These are phyloP conservation scores for Drechslerella coelobrocha DNA, from an alignment of 2,329 filamentous ascomycete genomes.

Conservation along the genomic window DNA sequence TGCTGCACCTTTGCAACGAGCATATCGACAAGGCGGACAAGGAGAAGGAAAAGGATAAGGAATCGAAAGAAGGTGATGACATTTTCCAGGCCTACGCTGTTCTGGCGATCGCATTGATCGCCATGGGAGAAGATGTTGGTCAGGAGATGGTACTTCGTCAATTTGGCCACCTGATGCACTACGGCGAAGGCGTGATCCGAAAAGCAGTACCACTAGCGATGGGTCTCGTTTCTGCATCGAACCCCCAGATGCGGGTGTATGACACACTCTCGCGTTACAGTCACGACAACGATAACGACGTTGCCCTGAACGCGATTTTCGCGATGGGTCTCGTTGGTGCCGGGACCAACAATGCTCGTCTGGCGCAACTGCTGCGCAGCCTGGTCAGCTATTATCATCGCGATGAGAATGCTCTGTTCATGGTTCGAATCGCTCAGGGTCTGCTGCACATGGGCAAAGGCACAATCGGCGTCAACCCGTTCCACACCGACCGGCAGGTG, in stretches of 20 bases:
- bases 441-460: slow-evolving; percentile 99
- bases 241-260: slow-evolving; percentile 99
- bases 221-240: slow-evolving; percentile 95
- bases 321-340: slow-evolving; percentile 97
- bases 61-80: slow-evolving; percentile 74
- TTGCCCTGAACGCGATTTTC: slow-evolving; percentile 98
- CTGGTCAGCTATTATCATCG: slow-evolving; percentile 98
- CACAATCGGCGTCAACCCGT: slow-evolving; percentile 93
- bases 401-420: slow-evolving; percentile 94
- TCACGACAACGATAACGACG: slow-evolving; percentile 98
- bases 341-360: slow-evolving; percentile 95
- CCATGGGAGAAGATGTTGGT: slow-evolving; percentile 97
- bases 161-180: slow-evolving; percentile 98
- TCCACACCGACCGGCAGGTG: slow-evolving; percentile 97
- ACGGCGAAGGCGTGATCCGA: slow-evolving; percentile 95
- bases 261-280: slow-evolving; percentile 96
- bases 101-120: slow-evolving; percentile 87
- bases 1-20: slow-evolving; percentile 97
- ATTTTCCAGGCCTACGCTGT: slow-evolving; percentile 95
- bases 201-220: slow-evolving; percentile 95
- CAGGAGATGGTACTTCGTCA: slow-evolving; percentile 98
- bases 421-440: slow-evolving; percentile 92
- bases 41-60: slow-evolving; percentile 69
- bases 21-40: slow-evolving; percentile 87
- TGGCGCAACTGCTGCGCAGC: slow-evolving; percentile 92